Evolutionary conservation across 2,329 filamentous ascomycete genomes (phyloP).

Genomic region (Aureobasidium subglaciale): DNA sequence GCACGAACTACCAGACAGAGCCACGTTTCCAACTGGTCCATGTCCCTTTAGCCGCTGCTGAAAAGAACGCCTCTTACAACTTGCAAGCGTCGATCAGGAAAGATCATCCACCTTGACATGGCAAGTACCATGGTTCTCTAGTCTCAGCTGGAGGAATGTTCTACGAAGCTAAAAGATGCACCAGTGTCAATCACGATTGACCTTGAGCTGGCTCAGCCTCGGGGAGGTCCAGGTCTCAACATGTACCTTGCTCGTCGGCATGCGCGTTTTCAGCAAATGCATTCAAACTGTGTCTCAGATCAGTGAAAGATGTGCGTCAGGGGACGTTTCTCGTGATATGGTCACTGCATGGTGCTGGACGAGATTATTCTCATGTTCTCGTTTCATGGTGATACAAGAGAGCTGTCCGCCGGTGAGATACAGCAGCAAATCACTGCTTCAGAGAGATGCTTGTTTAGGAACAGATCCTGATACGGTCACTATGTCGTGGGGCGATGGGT

Average conservation of each 20-base stretch:
- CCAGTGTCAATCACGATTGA: constrained; percentile 1
- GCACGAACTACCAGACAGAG: constrained; percentile 3
- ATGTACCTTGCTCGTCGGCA: constrained; percentile 1
- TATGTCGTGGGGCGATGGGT: no score
- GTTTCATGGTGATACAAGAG: neutral
- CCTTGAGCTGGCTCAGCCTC: neutral
- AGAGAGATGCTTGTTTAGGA: no score
- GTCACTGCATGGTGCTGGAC: neutral
- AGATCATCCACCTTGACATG: neutral
- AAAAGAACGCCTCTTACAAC: constrained; percentile 7
- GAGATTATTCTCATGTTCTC: neutral
- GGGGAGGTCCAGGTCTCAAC: neutral
- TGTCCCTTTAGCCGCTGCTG: constrained; percentile 9
- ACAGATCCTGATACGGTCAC: no score
- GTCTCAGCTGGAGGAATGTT: neutral
- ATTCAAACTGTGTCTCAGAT: neutral
- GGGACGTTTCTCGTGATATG: neutral
- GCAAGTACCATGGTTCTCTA: neutral
- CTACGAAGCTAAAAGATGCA: neutral
- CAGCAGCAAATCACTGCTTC: no score
- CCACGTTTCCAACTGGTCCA: constrained; percentile 13
- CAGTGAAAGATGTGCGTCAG: neutral
- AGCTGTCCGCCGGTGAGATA: neutral
- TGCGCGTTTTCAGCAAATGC: constrained; percentile 6
- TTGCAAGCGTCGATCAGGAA: neutral